Base-by-base conservation (phyloP, 495 filamentous ascomycete genomes). In the Tricharina praecox region DNA sequence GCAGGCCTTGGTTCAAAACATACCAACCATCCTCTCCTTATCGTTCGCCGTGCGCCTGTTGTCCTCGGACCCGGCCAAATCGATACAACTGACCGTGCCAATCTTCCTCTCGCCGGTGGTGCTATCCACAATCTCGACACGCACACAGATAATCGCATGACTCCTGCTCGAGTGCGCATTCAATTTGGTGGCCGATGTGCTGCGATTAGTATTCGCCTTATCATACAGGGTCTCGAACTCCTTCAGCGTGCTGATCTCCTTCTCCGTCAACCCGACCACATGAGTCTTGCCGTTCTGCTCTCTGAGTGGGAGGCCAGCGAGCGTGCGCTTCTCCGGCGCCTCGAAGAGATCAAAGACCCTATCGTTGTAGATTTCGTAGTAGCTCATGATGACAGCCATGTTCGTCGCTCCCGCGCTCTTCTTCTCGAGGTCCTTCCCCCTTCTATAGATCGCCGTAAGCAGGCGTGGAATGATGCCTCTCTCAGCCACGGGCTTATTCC, bases 281-380 rank as follows among this genome's bases (percentile, higher is more conserved):
- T 93, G 74, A 0, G 90, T 93, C 66, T 92, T 96, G 42, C 85
- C 84, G 53, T 85, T 81, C 49, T 79, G 77, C 52, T 96, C 85
- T n/a, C 90, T 75, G 1, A 97, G 72, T 3, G 84, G 83, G 28
- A 97, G 67, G 0, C 90, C 90, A 0, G 86, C 75, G 2, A 81
- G 63, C 0, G 85, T 88, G 11, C 90, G 78, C 65, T 87, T 93
- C 58, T 95, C 87, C 2, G 85, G 83, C 0, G 87, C 65, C 60
- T 93, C 82, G 49, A 97, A 88, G 23, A 97, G 66, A 61, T 97
- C 90, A 56, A 77, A 94, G 4, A 97, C 87, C 62, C 84, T 85
- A 63, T 90, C 83, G 61, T 95, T 95, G 66, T 97, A 97, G 45
- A 97, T 96, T 58, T 97, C 90, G 66, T 94, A 97, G 66, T 97